Percentiles rank a stretch among this genome's conserved stretches.
phyloP scores from a whole-genome alignment of 164 flowering plant genomes.

The Buxus sempervirens region DNA sequence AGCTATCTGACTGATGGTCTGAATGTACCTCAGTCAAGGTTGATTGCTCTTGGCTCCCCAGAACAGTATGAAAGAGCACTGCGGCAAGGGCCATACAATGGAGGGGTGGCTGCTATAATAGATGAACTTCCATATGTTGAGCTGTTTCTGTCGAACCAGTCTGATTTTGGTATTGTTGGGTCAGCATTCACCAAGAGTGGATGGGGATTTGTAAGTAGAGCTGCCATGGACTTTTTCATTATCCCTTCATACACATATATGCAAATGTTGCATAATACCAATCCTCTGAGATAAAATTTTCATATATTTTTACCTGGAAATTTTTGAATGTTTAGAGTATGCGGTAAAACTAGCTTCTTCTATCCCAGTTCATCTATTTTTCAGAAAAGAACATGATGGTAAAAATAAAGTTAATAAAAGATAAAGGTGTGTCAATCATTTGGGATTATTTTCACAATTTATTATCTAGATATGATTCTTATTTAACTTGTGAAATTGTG shows the following conservation, averaged over 20 bases:
- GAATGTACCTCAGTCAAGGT: conserved; percentile 42
- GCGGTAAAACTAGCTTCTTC: too few relatives aligned
- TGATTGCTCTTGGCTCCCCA: conserved; percentile 39
- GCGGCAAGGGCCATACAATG: conserved; percentile 44
- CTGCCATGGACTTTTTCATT: neutral
- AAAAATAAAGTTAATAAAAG: too few relatives aligned
- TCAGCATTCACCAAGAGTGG: conserved; percentile 64
- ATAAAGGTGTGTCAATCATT: too few relatives aligned
- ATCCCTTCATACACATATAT: too few relatives aligned
- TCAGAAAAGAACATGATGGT: neutral
- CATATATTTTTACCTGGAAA: neutral
- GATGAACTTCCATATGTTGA: conserved; percentile 83
- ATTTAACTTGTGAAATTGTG: too few relatives aligned
- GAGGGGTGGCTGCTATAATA: conserved; percentile 76
- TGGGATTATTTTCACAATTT: too few relatives aligned
- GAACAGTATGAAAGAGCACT: conserved; percentile 62
- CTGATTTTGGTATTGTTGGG: conserved; percentile 59
- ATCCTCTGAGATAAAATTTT: neutral
- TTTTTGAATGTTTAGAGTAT: neutral
- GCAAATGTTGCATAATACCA: neutral
- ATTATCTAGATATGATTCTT: too few relatives aligned
- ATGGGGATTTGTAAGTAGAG: conserved; percentile 87
- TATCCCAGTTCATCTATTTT: neutral
- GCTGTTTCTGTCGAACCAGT: conserved; percentile 44
- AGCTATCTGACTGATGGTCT: conserved; percentile 48